Evolutionary conservation across 2,329 filamentous ascomycete species (phyloP).

Genomic region (Tolypocladium album): DNA sequence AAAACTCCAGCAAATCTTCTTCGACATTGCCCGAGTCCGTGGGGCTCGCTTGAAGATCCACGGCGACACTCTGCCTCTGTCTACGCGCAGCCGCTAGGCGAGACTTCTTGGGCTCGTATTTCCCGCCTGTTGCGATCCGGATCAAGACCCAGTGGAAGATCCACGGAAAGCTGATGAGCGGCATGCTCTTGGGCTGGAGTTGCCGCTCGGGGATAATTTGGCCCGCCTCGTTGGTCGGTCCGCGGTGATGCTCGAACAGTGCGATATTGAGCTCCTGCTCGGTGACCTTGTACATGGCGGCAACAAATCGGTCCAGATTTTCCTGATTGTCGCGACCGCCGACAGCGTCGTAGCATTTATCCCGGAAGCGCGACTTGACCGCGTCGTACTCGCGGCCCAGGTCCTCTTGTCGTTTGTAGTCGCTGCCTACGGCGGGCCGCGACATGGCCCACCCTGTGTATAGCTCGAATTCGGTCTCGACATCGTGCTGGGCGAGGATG

Average conservation of each 20-base stretch:
- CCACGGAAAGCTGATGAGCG: slow-evolving; percentile 92
- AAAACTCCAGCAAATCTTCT: background rate
- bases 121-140: slow-evolving; percentile 17
- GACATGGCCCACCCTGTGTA: slow-evolving; percentile 78
- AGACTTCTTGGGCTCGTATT: slow-evolving; percentile 11
- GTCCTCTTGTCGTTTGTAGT: slow-evolving; percentile 83
- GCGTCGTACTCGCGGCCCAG: slow-evolving; percentile 57
- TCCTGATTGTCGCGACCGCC: slow-evolving; percentile 44
- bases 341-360: slow-evolving; percentile 53
- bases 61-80: background rate
- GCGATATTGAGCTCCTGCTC: slow-evolving; percentile 56
- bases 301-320: slow-evolving; percentile 59
- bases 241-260: slow-evolving; percentile 30
- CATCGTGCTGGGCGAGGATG: slow-evolving; percentile 75
- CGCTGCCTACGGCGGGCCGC: slow-evolving; percentile 58
- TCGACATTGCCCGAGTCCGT: background rate
- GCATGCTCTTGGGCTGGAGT: slow-evolving; percentile 42
- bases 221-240: slow-evolving; percentile 22
- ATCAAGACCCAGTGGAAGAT: slow-evolving; percentile 57
- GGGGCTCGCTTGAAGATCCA: background rate
- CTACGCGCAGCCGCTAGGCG: slow-evolving; percentile 6
- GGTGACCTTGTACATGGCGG: slow-evolving; percentile 82
- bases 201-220: slow-evolving; percentile 8
- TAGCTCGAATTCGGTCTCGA: slow-evolving; percentile 82
- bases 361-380: slow-evolving; percentile 59